Conservation (phyloP, 257 asterid species). For the Primulina huaijiensis region DNA sequence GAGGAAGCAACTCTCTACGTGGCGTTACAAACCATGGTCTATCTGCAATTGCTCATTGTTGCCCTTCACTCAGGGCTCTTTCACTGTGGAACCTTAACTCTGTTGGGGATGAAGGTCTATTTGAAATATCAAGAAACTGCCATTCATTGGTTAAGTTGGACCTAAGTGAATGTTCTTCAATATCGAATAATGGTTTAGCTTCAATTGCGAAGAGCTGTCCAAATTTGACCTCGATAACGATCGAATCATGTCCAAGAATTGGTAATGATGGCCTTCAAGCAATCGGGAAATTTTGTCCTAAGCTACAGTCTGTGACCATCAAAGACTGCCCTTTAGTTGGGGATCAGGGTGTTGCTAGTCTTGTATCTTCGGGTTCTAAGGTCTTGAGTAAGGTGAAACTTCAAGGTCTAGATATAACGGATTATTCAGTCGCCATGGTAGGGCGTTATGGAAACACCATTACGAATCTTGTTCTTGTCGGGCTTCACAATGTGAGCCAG, state of each 20-base stretch:
- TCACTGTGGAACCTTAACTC: constrained; percentile 74
- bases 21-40: constrained; percentile 70
- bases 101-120: constrained; percentile 71
- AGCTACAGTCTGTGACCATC: constrained; percentile 59
- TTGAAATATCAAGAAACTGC: constrained; percentile 76
- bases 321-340: constrained; percentile 75
- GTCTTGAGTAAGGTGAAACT: constrained; percentile 67
- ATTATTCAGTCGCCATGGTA: constrained; percentile 71
- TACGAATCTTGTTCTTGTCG: constrained; percentile 51
- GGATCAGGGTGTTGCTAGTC: constrained; percentile 73
- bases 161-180: constrained; percentile 65
- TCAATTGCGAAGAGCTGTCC: constrained; percentile 71
- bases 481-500: constrained; percentile 73
- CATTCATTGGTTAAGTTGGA: constrained; percentile 74
- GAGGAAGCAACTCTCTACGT: constrained; percentile 59
- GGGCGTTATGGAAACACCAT: constrained; percentile 79
- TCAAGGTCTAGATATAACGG: constrained; percentile 62
- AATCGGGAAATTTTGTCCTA: constrained; percentile 56
- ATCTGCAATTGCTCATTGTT: constrained; percentile 72
- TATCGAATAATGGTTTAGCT: constrained; percentile 61
- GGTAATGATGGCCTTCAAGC: constrained; percentile 73
- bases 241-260: constrained; percentile 66
- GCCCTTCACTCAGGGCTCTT: constrained; percentile 78
- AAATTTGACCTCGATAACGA: constrained; percentile 49
- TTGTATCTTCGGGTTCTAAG: constrained; percentile 46